Evolutionary conservation across 2,329 filamentous ascomycete genomes (phyloP), one percentile per base, ranked within the genome.

Genomic region (Trichoderma breve): DNA sequence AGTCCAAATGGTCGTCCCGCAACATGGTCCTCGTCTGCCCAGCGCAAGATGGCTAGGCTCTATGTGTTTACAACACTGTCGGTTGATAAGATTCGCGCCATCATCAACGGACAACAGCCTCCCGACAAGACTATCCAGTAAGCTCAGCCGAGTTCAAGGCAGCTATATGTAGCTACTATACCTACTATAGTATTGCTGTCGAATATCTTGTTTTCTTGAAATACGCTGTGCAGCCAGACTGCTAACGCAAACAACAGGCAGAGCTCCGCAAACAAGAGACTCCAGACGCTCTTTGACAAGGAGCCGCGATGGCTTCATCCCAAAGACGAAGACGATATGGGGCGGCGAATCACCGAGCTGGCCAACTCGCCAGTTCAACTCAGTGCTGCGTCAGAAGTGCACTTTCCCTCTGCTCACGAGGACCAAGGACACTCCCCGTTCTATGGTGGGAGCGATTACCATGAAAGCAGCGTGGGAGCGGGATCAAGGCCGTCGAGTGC

Each of bases 251-350:
- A n/a, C 3, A 47, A 68, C 71, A 88, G 87, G 47, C 85, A 85
- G 75, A 87, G 89, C 75, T 89, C 88, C 32, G 87, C 86, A 39
- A 87, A 88, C 76, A 89, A 90, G 80, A 88, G 86, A 26, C 84
- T 89, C 74, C 86, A 86, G 69, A 81, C 82, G 8, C 84, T 88
- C 73, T 83, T 90, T 36, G 87, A 88, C 74, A 88, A 89, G 73
- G 86, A 90, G 47, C 86, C 87, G 34, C 83, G 88, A 76, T 89
- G 87, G 83, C 81, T 89, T 64, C 85, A 86, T 24, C 87, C 88
- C 1, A 84, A 83, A 72, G 83, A 81, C 43, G 80, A 84, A 12
- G 81, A 83, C 21, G 87, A 89, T 66, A 87, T 88, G 84, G 80
- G 80, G 58, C 82, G 83, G 36, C 86, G 87, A 32, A 82, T 89